Base-by-base conservation (phyloP, 441 rosid species). In the Cnidoscolus chayamansa region DNA sequence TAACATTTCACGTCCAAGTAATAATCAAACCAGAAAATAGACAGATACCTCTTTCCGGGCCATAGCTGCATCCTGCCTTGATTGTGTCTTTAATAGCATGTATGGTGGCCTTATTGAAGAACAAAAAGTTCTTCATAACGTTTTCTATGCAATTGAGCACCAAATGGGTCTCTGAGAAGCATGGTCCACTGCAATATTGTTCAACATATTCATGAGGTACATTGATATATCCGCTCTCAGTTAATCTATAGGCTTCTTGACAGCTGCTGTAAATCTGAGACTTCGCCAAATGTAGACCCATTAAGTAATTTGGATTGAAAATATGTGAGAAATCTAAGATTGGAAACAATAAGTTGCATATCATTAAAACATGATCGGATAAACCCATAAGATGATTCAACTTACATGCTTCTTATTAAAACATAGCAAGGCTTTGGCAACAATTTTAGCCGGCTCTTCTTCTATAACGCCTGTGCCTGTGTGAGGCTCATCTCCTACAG, bases 61-160 rank as follows among this genome's bases (percentile, higher is more conserved):
- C 98, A 62, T 81, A 75, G 81, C 97, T 45, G 68, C 98, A 94
- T 20, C 85, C 97, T 10, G 84, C 86, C 43, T 84, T 80, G 73
- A 92, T 81, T 9, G 96, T 88, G 76, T 88, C 86, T 73, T 81
- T 78, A 63, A 92, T 69, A 58, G 78, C 90, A 4, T 32, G 10
- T 71, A 86, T 72, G 31, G 97, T 92, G 59, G 98, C 96, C 58
- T 71, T 84, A 66, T 92, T 94, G 74, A 82, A 84, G 84, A 94
- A 92, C 61, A 65, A 10, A 68, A 87, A 94, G 80, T 88, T 73
- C 31, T n/a, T 63, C 81, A 89, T 55, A 50, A 94, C 65, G 65
- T 77, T 74, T 32, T 89, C 86, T 10, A 92, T 70, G 81, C 98
- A 94, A 61, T 74, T 54, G 20, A 94, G 88, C 75, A 87, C 93